phyloP scores from a whole-genome alignment of 2,329 filamentous ascomycete genomes.

The Coniochaeta sp. region DNA sequence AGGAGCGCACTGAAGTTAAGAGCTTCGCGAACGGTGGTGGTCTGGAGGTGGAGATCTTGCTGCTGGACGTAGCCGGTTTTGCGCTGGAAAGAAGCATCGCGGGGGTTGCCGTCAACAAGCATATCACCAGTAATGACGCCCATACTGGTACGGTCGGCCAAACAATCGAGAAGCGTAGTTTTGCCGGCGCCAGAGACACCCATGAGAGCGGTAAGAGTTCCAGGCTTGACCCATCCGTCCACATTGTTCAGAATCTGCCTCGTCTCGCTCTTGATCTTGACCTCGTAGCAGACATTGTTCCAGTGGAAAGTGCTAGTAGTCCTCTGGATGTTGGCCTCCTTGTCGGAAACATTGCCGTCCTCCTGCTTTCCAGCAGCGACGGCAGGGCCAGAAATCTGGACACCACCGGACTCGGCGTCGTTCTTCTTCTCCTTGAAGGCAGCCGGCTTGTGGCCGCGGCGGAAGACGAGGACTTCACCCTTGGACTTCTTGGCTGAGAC shows the following conservation, averaged over 20 bases:
- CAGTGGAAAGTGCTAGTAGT: constrained; percentile 74
- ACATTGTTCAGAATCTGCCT: constrained; percentile 77
- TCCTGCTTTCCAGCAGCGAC: constrained; percentile 31
- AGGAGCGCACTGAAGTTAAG: constrained; percentile 80
- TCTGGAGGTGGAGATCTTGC: constrained; percentile 81
- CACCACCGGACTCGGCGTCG: constrained; percentile 48
- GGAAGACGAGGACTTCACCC: constrained; percentile 71
- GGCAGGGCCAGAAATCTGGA: constrained; percentile 38
- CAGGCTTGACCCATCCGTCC: constrained; percentile 90
- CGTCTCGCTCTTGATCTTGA: constrained; percentile 70
- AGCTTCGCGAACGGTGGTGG: constrained; percentile 81
- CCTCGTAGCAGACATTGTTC: constrained; percentile 71
- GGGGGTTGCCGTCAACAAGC: constrained; percentile 56
- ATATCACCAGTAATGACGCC: constrained; percentile 84
- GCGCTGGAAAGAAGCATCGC: constrained; percentile 79
- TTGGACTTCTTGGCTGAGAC: constrained; percentile 64
- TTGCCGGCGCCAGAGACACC: constrained; percentile 91
- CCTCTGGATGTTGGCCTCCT: constrained; percentile 34
- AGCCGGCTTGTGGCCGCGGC: constrained; percentile 56
- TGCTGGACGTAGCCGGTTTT: constrained; percentile 92
- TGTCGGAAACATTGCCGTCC: constrained; percentile 21
- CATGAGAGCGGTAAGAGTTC: constrained; percentile 85
- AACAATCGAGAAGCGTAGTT: constrained; percentile 79
- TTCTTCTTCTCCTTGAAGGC: constrained; percentile 54
- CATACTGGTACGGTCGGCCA: constrained; percentile 82